Evolutionary conservation across 345 rosid species (phyloP).

Genomic region (Murraya koenigii): DNA sequence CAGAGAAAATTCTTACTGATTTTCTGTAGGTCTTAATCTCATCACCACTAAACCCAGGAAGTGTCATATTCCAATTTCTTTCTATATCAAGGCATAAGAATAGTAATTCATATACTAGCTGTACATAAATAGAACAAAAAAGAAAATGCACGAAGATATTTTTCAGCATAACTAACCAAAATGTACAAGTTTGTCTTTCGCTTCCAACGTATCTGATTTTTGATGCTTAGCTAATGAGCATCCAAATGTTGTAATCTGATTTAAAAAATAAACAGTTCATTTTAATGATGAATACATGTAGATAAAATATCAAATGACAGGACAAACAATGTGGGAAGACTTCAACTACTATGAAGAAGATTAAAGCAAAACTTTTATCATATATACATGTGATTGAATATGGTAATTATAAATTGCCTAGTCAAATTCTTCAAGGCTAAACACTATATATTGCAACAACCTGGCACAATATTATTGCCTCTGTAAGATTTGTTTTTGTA

Average conservation of each 20-base stretch:
- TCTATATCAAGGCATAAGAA: conserved; percentile 47
- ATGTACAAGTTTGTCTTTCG: conserved; percentile 91
- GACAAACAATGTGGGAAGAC: not conserved
- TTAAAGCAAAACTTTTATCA: not conserved
- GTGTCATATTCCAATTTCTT: conserved; percentile 84
- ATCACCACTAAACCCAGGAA: conserved; percentile 88
- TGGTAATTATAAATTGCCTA: conserved; percentile 1
- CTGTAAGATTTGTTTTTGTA: not conserved
- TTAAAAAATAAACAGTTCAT: not conserved
- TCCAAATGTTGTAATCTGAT: conserved; percentile 88
- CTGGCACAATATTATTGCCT: not conserved
- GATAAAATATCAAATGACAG: not conserved
- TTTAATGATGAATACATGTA: not conserved
- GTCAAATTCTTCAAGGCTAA: not conserved
- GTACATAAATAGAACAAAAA: conserved; percentile 9
- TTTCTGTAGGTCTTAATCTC: conserved; percentile 85
- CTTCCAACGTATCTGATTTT: conserved; percentile 88
- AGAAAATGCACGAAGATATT: conserved; percentile 1
- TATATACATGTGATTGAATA: not conserved
- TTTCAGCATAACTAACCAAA: conserved; percentile 62
- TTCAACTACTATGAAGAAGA: not conserved
- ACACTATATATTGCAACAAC: not conserved
- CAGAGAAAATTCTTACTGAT: conserved; percentile 47
- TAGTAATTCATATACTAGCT: conserved; percentile 5
- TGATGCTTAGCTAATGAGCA: conserved; percentile 97